A percentile compares a stretch with the other conserved stretches of the same genome.
Conservation (phyloP, 805 yeast species). For the Blastobotrys chiropterorum region DNA sequence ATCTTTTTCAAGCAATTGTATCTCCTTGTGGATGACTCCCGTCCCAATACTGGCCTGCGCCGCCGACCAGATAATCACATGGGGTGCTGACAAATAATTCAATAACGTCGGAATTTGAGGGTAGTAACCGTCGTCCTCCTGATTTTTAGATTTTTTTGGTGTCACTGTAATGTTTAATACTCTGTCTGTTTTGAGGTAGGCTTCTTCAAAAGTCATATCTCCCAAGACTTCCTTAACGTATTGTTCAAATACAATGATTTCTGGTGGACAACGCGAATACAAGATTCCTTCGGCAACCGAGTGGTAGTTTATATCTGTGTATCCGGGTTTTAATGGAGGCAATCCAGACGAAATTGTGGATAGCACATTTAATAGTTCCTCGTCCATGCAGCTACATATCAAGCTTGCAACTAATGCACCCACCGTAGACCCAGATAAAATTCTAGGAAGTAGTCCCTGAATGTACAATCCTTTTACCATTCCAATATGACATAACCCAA, state of each 20-base stretch:
- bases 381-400: conserved; percentile 66
- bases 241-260: conserved; percentile 68
- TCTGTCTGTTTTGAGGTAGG: conserved; percentile 70
- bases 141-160: conserved; percentile 50
- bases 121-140: neutral
- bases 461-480: conserved; percentile 78
- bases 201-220: conserved; percentile 88
- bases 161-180: conserved; percentile 66
- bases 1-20: conserved; percentile 52
- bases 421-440: conserved; percentile 86
- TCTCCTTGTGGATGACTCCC: conserved; percentile 56
- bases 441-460: conserved; percentile 71
- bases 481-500: conserved; percentile 91
- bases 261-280: conserved; percentile 80
- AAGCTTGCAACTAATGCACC: conserved; percentile 91
- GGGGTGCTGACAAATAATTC: conserved; percentile 90
- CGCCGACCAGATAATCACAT: conserved; percentile 85
- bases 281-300: conserved; percentile 69
- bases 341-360: conserved; percentile 21
- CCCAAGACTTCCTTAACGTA: conserved; percentile 74
- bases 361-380: conserved; percentile 48
- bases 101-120: conserved; percentile 36
- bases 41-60: conserved; percentile 67
- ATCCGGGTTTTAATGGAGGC: conserved; percentile 20
- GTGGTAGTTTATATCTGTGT: conserved; percentile 17